These are phyloP conservation scores for Rubroshorea leprosula DNA, from an alignment of 345 rosid species.

Conservation along the genomic window DNA sequence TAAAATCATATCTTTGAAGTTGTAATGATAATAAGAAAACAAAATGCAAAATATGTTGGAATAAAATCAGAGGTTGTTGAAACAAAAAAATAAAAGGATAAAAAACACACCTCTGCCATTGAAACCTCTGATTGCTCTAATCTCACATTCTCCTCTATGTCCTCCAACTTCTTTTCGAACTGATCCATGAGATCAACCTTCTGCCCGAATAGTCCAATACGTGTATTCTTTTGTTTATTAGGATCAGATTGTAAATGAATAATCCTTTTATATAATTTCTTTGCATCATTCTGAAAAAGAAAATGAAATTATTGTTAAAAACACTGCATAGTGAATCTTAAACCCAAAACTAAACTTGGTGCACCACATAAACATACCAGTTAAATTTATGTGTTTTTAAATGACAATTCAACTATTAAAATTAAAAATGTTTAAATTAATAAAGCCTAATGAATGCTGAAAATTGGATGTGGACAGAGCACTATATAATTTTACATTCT, in stretches of 20 bases:
- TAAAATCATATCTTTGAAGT: no score
- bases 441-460: neutral
- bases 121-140: slow-evolving; percentile 65
- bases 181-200: slow-evolving; percentile 62
- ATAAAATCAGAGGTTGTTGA: neutral
- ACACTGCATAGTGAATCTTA: neutral
- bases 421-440: no score
- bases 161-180: slow-evolving; percentile 58
- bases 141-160: slow-evolving; percentile 60
- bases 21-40: neutral
- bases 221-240: slow-evolving; percentile 30
- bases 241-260: slow-evolving; percentile 46
- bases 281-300: slow-evolving; percentile 45
- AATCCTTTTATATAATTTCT: slow-evolving; percentile 42
- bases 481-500: no score
- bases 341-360: no score
- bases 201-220: slow-evolving; percentile 39
- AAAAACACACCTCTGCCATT: slow-evolving; percentile 47
- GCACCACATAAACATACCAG: no score
- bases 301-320: slow-evolving; percentile 2
- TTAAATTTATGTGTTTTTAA: no score
- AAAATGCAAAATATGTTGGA: neutral
- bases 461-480: neutral
- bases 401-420: no score
- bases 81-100: slow-evolving; percentile 8